Evolutionary conservation across 805 yeast species (phyloP).

Genomic region (Candida glaebosa): DNA sequence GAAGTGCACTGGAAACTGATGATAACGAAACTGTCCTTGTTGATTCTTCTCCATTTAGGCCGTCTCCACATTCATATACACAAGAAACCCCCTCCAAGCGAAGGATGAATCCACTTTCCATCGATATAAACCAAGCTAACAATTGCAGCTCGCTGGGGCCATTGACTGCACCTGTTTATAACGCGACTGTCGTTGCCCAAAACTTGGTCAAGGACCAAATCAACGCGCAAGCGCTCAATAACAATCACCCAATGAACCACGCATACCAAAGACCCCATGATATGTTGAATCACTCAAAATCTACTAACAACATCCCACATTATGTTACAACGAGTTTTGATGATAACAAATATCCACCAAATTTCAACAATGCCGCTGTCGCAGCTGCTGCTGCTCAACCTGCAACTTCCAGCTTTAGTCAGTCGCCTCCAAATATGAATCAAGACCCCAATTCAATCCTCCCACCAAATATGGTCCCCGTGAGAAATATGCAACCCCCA

Average conservation of each 20-base stretch:
- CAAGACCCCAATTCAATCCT: background rate
- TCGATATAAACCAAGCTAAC: conserved; percentile 9
- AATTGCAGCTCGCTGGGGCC: conserved; percentile 19
- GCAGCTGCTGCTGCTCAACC: conserved; percentile 1
- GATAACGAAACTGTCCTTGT: conserved; percentile 42
- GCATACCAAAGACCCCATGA: background rate
- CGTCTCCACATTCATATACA: conserved; percentile 16
- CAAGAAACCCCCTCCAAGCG: conserved; percentile 12
- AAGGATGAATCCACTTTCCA: conserved; percentile 5
- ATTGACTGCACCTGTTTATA: conserved; percentile 33
- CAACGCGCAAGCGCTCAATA: background rate
- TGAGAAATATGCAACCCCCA: conserved; percentile 3
- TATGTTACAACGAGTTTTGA: conserved; percentile 3
- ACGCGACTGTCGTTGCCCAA: conserved; percentile 23
- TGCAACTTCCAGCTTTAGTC: conserved; percentile 3
- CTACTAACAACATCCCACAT: conserved; percentile 15
- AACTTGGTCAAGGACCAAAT: background rate
- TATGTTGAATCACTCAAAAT: conserved; percentile 10
- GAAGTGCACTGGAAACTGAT: conserved; percentile 15
- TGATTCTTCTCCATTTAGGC: conserved; percentile 34
- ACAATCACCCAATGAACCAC: background rate
- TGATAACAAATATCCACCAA: background rate
- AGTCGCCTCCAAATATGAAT: conserved; percentile 1
- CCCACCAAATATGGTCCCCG: background rate
- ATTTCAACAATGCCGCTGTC: conserved; percentile 1